Base-by-base conservation (phyloP, 2,329 filamentous ascomycete species). In the Pseudocercospora cruenta region DNA sequence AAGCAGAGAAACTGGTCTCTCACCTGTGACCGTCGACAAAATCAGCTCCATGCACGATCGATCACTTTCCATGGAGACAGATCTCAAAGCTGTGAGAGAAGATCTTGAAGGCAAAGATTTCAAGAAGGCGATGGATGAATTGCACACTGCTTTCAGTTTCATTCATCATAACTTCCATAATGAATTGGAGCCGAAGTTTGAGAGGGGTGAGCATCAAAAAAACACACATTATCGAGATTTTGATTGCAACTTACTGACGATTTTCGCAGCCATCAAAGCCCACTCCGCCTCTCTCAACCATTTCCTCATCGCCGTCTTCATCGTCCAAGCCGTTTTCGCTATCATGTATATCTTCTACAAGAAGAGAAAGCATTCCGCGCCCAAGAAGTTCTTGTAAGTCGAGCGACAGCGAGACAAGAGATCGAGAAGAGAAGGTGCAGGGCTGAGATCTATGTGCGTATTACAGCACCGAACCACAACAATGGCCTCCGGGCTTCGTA, bases 321-420 rank as follows among this genome's bases (percentile, higher is more conserved):
- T 86, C 19, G 88, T 92, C 69, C 93, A 97, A 80, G 76, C 91
- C 58, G 77, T 93, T 70, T 82, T 96, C 33, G 87, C 87, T 0
- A 87, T 80, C 1, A 86, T 84, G 0, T 97, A 94, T 76, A 78
- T 92, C 43, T 77, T 89, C 66, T 97, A 97, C 81, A 96, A 96
- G 86, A 86, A 88, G 73, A 89, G 90, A 75, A 87, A 90, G 80
- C 84, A 87, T 45, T 88, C 84, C 69, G 87, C 88, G 78, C 92
- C 92, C n/a, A 97, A 97, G 85, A 97, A 97, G 82, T 97, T 93
- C 79, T 81, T 97, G 77, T 97, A 83, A 69, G 70, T 58, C 28
- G 9, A 19, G 33, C n/a, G 31, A 43, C 19, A 16, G 19, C 7
- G 7, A 58, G 5, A 16, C 16, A 10, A 16, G 43, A 47, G 28